A percentile compares a stretch with the other conserved stretches of the same genome.
These are phyloP conservation scores for Globisporangium irregulare DNA, from an alignment of 352 stramenopile genomes.

Conservation along the genomic window DNA sequence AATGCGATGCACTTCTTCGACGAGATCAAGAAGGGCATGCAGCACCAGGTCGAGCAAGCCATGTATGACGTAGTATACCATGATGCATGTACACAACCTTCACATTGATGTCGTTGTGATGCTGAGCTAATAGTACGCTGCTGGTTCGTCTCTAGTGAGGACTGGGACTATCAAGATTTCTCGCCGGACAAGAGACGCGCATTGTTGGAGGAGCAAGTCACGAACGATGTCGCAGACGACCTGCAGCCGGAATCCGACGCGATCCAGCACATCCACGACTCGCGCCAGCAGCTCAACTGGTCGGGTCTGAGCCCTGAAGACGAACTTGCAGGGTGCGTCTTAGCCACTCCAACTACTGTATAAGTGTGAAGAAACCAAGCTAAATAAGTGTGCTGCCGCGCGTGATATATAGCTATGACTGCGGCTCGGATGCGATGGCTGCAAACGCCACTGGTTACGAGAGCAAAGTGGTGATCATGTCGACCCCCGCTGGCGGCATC, in stretches of 20 bases:
- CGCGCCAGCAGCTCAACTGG: constrained; percentile 33
- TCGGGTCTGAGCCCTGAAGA: constrained; percentile 43
- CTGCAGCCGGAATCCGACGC: constrained; percentile 29
- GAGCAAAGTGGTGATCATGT: constrained; percentile 44
- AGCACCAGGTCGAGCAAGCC: constrained; percentile 40
- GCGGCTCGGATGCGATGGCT: constrained; percentile 12
- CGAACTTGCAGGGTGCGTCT: constrained; percentile 44
- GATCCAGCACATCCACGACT: constrained; percentile 31
- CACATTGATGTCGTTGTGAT: background rate
- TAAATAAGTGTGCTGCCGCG: background rate
- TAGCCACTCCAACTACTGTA: background rate
- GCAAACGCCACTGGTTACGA: constrained; percentile 27
- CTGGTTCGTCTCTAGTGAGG: constrained; percentile 33
- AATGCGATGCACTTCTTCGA: constrained; percentile 36
- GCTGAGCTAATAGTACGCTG: background rate
- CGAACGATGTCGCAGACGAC: constrained; percentile 36
- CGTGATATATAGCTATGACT: constrained; percentile 25
- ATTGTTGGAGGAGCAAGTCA: constrained; percentile 51
- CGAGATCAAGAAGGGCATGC: constrained; percentile 45
- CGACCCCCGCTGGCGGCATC: constrained; percentile 45
- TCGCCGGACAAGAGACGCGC: constrained; percentile 59
- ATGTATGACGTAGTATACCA: constrained; percentile 24
- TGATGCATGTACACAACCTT: background rate
- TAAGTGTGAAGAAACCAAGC: background rate
- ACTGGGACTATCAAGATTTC: constrained; percentile 75